Evolutionary conservation across 768 basidiomycete species (phyloP), one percentile per base, ranked within the genome.

Genomic region (Terana coerulea): DNA sequence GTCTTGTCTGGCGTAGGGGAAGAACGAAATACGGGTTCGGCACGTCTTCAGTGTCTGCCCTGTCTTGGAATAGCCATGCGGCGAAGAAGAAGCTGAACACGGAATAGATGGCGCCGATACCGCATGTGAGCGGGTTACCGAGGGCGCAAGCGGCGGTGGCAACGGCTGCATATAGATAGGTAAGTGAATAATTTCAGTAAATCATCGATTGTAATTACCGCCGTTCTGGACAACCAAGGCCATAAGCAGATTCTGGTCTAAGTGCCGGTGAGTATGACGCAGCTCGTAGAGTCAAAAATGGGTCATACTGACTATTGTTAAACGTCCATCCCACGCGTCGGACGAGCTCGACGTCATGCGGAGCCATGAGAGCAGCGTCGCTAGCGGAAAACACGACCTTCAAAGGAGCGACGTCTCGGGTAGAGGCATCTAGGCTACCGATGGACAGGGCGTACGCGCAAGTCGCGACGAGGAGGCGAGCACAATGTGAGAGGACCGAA

Each of bases 331-430:
- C 45, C 4, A 17, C 30, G 24, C 45, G 45, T 7, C 45, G 45
- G n/a, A 46, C 45, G 9, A 46, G 45, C 31, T 46, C 45, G 2
- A 24, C 45, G 29, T 46, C 45, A 12, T 46, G 45, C 4, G 45
- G 45, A 12, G 30, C 45, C 45, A 46, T 46, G 5, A 46, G 28
- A n/a, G n/a, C n/a, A n/a, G n/a, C n/a, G n/a, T n/a, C n/a, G 19
- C 34, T 31, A 21, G 45, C 24, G 19, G n/a, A 1, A 12, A 29
- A 17, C 30, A 9, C 29, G 10, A 9, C 28, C 45, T 46, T 30
- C 9, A 22, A 17, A 22, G 22, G 12, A 5, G 28, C 29, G 4
- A 24, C n/a, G 1, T 46, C 45, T 29, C 28, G 30, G 10, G 1
- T 17, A 2, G 29, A 19, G 11, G 4, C 29, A 10, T 17, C n/a